Conservation (phyloP, 2,329 filamentous ascomycete genomes). For the Claviceps paspali region DNA sequence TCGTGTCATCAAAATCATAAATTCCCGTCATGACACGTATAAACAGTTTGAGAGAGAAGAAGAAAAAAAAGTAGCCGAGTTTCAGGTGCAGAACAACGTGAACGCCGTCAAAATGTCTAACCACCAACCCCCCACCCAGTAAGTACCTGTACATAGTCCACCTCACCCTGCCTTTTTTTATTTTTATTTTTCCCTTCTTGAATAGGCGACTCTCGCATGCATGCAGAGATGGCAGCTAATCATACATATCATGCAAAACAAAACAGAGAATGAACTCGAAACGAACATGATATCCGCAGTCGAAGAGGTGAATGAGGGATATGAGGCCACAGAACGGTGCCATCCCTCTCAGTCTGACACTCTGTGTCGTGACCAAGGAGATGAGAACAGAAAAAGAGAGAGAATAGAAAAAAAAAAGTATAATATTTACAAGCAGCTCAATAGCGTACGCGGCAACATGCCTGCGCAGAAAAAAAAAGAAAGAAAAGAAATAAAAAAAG, state of each 20-base stretch:
- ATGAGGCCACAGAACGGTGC: too few relatives aligned
- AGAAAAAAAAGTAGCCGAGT: neutral
- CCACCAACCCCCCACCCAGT: neutral
- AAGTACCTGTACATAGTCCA: slow-evolving; percentile 1
- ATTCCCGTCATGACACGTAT: too few relatives aligned
- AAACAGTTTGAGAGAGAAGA: too few relatives aligned
- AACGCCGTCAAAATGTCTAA: neutral
- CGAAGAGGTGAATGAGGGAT: neutral
- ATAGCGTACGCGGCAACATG: too few relatives aligned
- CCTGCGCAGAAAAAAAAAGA: neutral
- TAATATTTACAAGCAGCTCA: too few relatives aligned
- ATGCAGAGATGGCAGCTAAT: slow-evolving; percentile 1
- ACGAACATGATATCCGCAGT: neutral
- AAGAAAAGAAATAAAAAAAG: neutral
- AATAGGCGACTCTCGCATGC: neutral
- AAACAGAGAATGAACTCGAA: slow-evolving; percentile 1
- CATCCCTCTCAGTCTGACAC: too few relatives aligned
- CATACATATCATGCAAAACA: slow-evolving; percentile 3
- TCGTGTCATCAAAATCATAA: too few relatives aligned
- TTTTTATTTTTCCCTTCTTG: too few relatives aligned
- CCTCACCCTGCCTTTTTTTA: too few relatives aligned
- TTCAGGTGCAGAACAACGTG: neutral
- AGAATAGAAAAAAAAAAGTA: too few relatives aligned
- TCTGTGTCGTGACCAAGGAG: too few relatives aligned
- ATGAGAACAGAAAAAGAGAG: too few relatives aligned